phyloP scores from a whole-genome alignment of 805 yeast species.

The Soucietia sequanensis region DNA sequence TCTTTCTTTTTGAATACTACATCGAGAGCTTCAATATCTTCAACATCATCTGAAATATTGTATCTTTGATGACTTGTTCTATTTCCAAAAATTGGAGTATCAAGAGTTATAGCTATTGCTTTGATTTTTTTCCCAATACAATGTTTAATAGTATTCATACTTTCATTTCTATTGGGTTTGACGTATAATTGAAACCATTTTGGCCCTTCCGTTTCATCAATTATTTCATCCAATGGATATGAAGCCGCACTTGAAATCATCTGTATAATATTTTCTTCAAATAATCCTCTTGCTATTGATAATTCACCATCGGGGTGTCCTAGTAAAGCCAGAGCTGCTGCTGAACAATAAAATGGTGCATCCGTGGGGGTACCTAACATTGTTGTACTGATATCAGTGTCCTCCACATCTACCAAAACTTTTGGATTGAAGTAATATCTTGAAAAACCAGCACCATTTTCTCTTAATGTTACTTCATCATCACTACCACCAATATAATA shows the following conservation, averaged over 20 bases:
- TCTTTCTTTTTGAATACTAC: conserved; percentile 9
- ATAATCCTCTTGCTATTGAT: conserved; percentile 41
- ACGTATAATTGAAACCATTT: conserved; percentile 54
- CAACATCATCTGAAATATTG: conserved; percentile 29
- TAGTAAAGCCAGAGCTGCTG: conserved; percentile 45
- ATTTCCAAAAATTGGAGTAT: conserved; percentile 53
- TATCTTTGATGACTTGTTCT: conserved; percentile 50
- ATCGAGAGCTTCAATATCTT: conserved; percentile 20
- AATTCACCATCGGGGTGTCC: conserved; percentile 47
- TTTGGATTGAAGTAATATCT: conserved; percentile 48
- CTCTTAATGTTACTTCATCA: conserved; percentile 46
- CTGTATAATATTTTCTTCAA: conserved; percentile 40
- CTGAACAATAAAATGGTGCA: conserved; percentile 49
- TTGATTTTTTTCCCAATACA: conserved; percentile 41
- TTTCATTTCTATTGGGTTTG: conserved; percentile 32
- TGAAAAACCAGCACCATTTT: conserved; percentile 42
- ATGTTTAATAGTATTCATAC: conserved; percentile 30
- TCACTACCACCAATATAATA: conserved; percentile 50
- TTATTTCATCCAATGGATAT: conserved; percentile 41
- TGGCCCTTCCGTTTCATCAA: conserved; percentile 31
- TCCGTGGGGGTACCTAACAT: conserved; percentile 31
- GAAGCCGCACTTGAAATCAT: conserved; percentile 48
- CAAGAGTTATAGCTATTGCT: conserved; percentile 55
- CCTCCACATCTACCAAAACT: conserved; percentile 31
- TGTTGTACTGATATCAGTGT: conserved; percentile 25